phyloP scores from a whole-genome alignment of 1,139 yeast species.

The Pichia sp. region DNA sequence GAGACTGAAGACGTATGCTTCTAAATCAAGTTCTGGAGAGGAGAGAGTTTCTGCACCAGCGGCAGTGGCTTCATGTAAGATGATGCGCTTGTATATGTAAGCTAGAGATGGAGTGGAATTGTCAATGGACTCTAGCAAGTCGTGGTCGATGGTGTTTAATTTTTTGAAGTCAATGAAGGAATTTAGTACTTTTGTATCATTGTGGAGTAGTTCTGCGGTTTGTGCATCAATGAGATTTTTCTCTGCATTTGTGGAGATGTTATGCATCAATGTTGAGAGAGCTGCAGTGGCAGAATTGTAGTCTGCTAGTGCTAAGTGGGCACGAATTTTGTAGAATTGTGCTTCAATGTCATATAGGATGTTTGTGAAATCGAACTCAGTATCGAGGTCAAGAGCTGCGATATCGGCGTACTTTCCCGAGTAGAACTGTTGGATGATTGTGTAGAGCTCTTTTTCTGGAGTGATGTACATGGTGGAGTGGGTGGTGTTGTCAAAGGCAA shows the following conservation, averaged over 20 bases:
- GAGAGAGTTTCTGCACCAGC: neutral
- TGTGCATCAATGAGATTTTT: constrained; percentile 7
- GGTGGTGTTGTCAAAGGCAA: constrained; percentile 11
- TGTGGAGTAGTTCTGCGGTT: constrained; percentile 8
- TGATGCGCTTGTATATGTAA: constrained; percentile 8
- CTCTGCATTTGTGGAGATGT: neutral
- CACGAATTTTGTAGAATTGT: constrained; percentile 15
- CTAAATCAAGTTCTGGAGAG: constrained; percentile 12
- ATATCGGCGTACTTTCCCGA: constrained; percentile 16
- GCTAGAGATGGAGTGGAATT: constrained; percentile 8
- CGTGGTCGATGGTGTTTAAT: constrained; percentile 1
- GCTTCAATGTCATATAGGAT: constrained; percentile 17
- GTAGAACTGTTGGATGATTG: constrained; percentile 17
- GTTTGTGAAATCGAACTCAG: constrained; percentile 18
- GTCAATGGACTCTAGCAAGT: constrained; percentile 10
- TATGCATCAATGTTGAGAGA: neutral
- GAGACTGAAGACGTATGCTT: constrained; percentile 7
- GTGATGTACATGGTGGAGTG: constrained; percentile 13
- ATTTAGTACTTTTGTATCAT: constrained; percentile 8
- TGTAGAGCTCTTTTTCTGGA: constrained; percentile 20
- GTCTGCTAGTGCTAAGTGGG: constrained; percentile 8
- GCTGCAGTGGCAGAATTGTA: constrained; percentile 3
- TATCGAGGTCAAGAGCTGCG: constrained; percentile 11
- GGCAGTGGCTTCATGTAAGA: neutral
- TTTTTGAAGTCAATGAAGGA: constrained; percentile 8